Evolutionary conservation across 2,329 filamentous ascomycete species (phyloP).

Genomic region (Apiospora hydei): DNA sequence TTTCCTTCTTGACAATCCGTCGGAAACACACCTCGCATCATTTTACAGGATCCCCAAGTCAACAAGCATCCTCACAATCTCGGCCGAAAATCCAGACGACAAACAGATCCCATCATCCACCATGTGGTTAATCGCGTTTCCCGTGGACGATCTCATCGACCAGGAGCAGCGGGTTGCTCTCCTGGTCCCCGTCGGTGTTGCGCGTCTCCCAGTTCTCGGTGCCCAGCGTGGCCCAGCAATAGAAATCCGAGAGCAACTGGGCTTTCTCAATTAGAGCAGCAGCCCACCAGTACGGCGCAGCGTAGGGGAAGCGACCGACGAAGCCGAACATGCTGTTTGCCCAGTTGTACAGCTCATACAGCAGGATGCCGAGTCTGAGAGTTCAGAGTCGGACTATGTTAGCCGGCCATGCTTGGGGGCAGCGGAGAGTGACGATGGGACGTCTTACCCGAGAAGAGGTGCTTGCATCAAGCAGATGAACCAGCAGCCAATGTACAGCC

Average conservation of each 20-base stretch:
- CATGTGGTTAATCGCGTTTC: neutral
- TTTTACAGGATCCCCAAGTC: too few species aligned
- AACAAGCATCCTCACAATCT: too few species aligned
- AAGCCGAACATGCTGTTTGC: neutral
- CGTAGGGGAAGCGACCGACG: neutral
- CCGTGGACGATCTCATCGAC: neutral
- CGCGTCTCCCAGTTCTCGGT: conserved; percentile 12
- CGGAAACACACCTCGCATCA: neutral
- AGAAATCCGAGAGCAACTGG: neutral
- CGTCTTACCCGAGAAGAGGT: neutral
- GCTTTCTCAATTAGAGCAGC: neutral
- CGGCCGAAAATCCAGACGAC: too few species aligned
- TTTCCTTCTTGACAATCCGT: neutral
- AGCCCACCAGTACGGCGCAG: neutral
- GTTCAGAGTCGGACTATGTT: neutral
- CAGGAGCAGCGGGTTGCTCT: neutral
- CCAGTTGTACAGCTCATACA: neutral
- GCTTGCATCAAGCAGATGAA: neutral
- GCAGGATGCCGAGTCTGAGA: neutral
- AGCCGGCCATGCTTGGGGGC: too few species aligned
- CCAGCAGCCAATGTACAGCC: neutral
- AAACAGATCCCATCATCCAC: too few species aligned
- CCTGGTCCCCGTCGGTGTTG: conserved; percentile 6
- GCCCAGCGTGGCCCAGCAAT: neutral
- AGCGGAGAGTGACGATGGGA: neutral